Base-by-base conservation (phyloP, 2,329 filamentous ascomycete genomes). In the Fusarium musae region DNA sequence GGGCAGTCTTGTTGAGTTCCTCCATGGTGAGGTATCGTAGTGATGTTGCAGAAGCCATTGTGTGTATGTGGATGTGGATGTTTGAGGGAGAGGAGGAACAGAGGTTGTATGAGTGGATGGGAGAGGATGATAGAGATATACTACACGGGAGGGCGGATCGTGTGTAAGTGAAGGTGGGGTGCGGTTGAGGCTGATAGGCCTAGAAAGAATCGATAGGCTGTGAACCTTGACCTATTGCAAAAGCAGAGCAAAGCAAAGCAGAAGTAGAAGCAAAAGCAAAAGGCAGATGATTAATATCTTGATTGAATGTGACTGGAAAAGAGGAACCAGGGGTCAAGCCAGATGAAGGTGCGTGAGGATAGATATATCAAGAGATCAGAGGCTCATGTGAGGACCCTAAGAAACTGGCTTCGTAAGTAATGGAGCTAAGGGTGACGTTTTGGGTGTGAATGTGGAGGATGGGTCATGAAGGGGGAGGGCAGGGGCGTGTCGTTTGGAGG, bases 1-100 rank as follows among this genome's bases (percentile, higher is more conserved):
- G 87, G 56, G 93, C 93, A 60, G 88, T 88, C 81, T 91, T 89
- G 86, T 95, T 95, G 79, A 90, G 87, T 82, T 90, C 87, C 70
- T 83, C 83, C 79, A 83, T 81, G 79, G 82, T 82, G 78, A 89
- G 83, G 69, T 82, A 82, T 81, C 83, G 80, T 69, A 57, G 57
- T 77, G 85, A 85, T 77, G 85, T 85, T 63, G 66, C 69, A 62
- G 73, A 69, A 57, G 72, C 61, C 65, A 76, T 73, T 70, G 65
- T 63, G 69, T 53, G 32, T 53, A 23, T 43, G 8, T 64, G 26
- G 26, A 26, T 26, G 66, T 69, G 63, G 56, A 49, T 28, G 37
- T 23, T 34, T 49, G 28, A 17, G 63, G 34, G 58, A 65, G 64
- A 52, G 52, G 69, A 63, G 61, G 49, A 46, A 21, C 61, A 66